These are phyloP conservation scores for Microbotryum lychnidis-dioicae DNA, from an alignment of 1,284 basidiomycete genomes.

Conservation along the genomic window DNA sequence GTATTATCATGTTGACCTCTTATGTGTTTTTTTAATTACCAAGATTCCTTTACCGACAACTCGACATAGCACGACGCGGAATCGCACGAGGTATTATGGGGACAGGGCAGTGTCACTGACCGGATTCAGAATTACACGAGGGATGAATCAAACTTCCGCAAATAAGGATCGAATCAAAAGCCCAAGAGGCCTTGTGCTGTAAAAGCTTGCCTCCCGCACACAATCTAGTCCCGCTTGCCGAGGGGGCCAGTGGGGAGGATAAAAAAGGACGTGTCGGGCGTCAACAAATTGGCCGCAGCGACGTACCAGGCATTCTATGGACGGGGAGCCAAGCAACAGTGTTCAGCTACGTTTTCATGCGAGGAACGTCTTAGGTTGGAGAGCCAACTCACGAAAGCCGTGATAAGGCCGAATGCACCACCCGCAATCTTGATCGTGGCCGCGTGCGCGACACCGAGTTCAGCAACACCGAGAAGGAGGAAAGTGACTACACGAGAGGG, in stretches of 20 bases:
- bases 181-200: too few species aligned
- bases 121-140: too few species aligned
- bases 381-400: slow-evolving; percentile 31
- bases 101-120: too few species aligned
- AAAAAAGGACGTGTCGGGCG: slow-evolving; percentile 46
- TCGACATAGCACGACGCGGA: too few species aligned
- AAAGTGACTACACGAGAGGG: slow-evolving; percentile 8
- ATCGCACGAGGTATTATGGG: too few species aligned
- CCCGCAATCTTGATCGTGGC: slow-evolving; percentile 51
- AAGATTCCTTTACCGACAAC: too few species aligned
- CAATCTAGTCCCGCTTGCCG: slow-evolving; percentile 17
- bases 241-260: slow-evolving; percentile 45
- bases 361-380: not conserved
- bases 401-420: slow-evolving; percentile 56
- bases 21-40: too few species aligned
- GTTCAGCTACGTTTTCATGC: not conserved
- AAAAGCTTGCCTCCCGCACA: too few species aligned
- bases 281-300: slow-evolving; percentile 46
- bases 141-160: too few species aligned
- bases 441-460: slow-evolving; percentile 34
- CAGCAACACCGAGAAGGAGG: slow-evolving; percentile 24
- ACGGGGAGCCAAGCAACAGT: not conserved
- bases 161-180: too few species aligned
- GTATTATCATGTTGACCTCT: too few species aligned
- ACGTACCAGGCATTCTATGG: slow-evolving; percentile 38